Conservation (phyloP, 2,329 filamentous ascomycete genomes). For the Diplodia mutila region DNA sequence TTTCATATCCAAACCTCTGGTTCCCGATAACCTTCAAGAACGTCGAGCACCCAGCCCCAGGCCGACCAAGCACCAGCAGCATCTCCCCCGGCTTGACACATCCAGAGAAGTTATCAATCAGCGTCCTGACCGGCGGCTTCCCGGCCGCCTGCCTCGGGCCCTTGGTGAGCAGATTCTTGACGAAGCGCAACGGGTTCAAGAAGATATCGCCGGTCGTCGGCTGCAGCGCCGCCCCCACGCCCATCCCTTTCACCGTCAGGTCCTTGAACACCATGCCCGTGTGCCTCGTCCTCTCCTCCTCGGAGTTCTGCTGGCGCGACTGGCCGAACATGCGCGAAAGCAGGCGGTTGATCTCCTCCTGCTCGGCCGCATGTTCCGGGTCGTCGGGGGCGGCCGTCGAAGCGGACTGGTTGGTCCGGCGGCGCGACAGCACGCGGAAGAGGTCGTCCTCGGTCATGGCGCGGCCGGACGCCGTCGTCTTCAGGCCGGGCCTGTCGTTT, state of each 20-base stretch:
- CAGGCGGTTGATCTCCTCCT: constrained; percentile 62
- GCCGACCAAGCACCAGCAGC: constrained; percentile 70
- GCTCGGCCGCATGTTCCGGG: constrained; percentile 36
- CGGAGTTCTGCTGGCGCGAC: constrained; percentile 65
- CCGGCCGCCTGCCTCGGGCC: constrained; percentile 42
- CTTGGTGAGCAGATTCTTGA: constrained; percentile 56
- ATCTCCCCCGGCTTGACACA: constrained; percentile 75
- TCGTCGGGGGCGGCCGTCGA: not conserved
- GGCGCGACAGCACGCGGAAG: constrained; percentile 54
- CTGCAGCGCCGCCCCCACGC: constrained; percentile 65
- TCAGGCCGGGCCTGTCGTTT: not conserved
- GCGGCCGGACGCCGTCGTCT: constrained; percentile 26
- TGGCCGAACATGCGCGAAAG: constrained; percentile 74
- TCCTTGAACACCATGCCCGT: constrained; percentile 69
- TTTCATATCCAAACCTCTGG: constrained; percentile 61
- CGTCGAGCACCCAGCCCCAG: constrained; percentile 71
- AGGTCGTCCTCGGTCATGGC: constrained; percentile 57
- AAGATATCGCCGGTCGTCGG: constrained; percentile 65
- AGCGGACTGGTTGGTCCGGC: constrained; percentile 48
- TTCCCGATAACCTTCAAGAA: constrained; percentile 72
- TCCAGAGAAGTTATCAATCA: constrained; percentile 67
- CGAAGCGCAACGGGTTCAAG: constrained; percentile 58
- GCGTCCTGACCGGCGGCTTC: constrained; percentile 64
- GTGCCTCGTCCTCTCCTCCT: constrained; percentile 71
- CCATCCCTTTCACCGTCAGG: constrained; percentile 65